Conservation (phyloP, 352 stramenopile genomes). For the Globisporangium abappressorium region DNA sequence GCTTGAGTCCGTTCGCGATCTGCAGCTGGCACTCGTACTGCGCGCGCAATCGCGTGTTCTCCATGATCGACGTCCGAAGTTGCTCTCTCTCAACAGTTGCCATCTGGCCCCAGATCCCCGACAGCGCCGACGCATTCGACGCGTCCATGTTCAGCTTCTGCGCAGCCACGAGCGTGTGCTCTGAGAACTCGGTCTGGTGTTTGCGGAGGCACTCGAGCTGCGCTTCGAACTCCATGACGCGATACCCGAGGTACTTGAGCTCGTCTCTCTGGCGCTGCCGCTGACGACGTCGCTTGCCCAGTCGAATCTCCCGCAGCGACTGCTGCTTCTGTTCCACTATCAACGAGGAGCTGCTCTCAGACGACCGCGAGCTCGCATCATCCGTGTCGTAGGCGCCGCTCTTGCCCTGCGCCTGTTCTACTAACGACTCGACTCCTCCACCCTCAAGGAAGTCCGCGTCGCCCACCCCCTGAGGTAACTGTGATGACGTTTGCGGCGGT, state of each 20-base stretch:
- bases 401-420: background rate
- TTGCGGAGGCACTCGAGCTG: background rate
- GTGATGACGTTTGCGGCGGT: background rate
- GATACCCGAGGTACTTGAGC: background rate
- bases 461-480: background rate
- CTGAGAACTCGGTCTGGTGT: background rate
- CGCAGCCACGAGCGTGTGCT: constrained; percentile 2
- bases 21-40: constrained; percentile 37
- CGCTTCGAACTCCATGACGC: background rate
- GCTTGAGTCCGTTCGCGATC: constrained; percentile 32
- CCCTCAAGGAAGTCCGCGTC: background rate
- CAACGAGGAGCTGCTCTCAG: background rate
- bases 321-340: background rate
- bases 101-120: constrained; percentile 30
- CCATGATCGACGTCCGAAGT: constrained; percentile 25
- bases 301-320: background rate
- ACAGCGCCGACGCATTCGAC: background rate
- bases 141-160: background rate
- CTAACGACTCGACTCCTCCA: background rate
- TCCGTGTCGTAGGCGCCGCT: background rate
- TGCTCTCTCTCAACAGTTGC: constrained; percentile 27
- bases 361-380: background rate
- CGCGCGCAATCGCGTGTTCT: constrained; percentile 31
- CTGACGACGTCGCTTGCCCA: constrained; percentile 6
- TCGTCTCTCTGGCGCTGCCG: background rate